A percentile compares a stretch with the other conserved stretches of the same genome.
phyloP scores from a whole-genome alignment of 2,329 filamentous ascomycete genomes.

The Phyllosticta paracitricarpa region DNA sequence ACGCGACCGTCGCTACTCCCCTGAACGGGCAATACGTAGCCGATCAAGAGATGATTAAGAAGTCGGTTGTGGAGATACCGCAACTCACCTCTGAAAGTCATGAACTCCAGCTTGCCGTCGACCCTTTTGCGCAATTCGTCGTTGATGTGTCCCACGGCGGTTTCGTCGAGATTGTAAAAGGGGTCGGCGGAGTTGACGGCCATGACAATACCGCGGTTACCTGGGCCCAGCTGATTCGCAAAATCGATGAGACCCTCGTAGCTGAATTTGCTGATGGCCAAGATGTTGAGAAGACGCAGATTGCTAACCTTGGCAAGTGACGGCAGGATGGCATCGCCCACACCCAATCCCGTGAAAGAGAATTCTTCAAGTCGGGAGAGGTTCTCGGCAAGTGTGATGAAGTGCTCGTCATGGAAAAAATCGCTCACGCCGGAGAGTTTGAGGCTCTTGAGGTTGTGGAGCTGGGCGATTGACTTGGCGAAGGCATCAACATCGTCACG shows the following conservation, averaged over 20 bases:
- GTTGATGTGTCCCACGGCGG: conserved; percentile 28
- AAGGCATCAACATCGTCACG: conserved; percentile 41
- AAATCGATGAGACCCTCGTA: conserved; percentile 39
- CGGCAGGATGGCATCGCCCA: conserved; percentile 40
- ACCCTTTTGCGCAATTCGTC: conserved; percentile 30
- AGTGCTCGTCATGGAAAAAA: conserved; percentile 40
- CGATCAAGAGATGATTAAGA: not conserved
- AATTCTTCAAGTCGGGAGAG: conserved; percentile 46
- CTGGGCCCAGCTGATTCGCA: conserved; percentile 29
- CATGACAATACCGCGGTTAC: conserved; percentile 34
- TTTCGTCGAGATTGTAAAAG: conserved; percentile 30
- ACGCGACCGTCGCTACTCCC: no score
- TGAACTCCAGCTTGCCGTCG: conserved; percentile 36
- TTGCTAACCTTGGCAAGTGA: conserved; percentile 37
- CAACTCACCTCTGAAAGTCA: conserved; percentile 30
- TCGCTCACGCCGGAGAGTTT: conserved; percentile 44
- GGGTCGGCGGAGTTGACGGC: conserved; percentile 37
- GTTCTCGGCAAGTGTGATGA: conserved; percentile 37
- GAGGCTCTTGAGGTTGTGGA: conserved; percentile 44
- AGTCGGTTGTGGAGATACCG: not conserved
- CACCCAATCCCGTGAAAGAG: conserved; percentile 45
- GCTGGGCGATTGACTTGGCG: conserved; percentile 40
- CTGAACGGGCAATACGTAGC: no score
- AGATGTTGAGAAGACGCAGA: conserved; percentile 45
- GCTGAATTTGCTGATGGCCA: conserved; percentile 47